These are phyloP conservation scores for Suillus discolor DNA, from an alignment of 768 basidiomycete genomes.

Conservation along the genomic window DNA sequence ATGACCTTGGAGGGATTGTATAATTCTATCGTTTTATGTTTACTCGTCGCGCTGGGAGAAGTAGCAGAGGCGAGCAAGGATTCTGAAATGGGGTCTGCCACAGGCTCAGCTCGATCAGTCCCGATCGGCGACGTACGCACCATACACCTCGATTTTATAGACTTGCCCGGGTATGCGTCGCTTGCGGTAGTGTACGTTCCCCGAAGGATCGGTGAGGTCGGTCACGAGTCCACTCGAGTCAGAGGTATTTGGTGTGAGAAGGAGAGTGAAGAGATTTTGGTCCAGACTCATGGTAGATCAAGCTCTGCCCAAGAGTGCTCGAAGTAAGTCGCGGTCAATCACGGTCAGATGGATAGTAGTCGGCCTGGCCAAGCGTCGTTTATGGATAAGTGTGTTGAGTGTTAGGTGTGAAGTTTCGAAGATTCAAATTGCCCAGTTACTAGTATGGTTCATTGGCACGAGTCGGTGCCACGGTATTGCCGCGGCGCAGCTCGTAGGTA, in stretches of 20 bases:
- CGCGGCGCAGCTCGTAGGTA: not conserved
- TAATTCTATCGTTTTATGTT: conserved; percentile 74
- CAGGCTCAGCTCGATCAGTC: not conserved
- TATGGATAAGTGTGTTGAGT: not conserved
- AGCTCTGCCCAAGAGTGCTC: not conserved
- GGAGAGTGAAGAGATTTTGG: conserved; percentile 83
- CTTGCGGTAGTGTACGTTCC: conserved; percentile 72
- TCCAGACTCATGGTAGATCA: conserved; percentile 70
- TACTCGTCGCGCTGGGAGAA: conserved; percentile 64
- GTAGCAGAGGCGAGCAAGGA: conserved; percentile 70
- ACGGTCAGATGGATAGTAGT: not conserved
- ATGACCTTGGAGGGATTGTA: conserved; percentile 72
- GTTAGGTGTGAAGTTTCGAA: not conserved
- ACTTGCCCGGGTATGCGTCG: conserved; percentile 53
- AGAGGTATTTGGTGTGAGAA: conserved; percentile 59
- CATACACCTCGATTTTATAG: conserved; percentile 70
- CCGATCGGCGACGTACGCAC: conserved; percentile 38
- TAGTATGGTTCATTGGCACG: too few relatives aligned
- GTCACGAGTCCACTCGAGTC: conserved; percentile 52
- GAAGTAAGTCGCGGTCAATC: not conserved
- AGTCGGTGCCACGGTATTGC: too few relatives aligned
- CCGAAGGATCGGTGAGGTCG: conserved; percentile 70
- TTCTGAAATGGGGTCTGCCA: conserved; percentile 69
- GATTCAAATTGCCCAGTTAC: not conserved
- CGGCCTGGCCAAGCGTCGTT: not conserved